Percentiles rank a stretch among this genome's conserved stretches.
Evolutionary conservation across 108 stramenopile genomes (phyloP).

Genomic region (Epithemia pelagica): DNA sequence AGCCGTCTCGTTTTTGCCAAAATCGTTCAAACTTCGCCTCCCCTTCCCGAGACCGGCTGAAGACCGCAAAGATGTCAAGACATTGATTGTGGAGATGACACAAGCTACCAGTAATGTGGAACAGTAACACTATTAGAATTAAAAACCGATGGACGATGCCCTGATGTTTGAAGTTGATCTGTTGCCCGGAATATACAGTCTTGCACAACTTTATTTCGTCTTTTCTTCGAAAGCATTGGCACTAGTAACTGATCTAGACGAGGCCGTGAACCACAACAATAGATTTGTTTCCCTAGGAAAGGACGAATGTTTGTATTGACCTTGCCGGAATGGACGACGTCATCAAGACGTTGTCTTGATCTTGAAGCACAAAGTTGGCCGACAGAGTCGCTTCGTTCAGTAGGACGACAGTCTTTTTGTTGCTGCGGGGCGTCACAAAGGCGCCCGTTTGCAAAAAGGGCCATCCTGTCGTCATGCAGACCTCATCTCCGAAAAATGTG

Average conservation of each 20-base stretch:
- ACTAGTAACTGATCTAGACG: no score
- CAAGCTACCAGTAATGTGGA: conserved; percentile 12
- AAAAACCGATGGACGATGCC: no score
- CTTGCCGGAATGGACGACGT: conserved; percentile 71
- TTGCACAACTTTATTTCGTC: no score
- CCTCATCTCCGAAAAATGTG: conserved; percentile 28
- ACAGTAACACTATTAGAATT: no score
- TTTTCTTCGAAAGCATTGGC: no score
- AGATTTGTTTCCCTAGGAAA: no score
- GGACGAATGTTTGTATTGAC: conserved; percentile 67
- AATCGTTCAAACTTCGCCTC: conserved; percentile 75
- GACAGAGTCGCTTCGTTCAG: conserved; percentile 65
- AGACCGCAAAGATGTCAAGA: conserved; percentile 73
- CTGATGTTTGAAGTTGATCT: no score
- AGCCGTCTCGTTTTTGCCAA: conserved; percentile 43
- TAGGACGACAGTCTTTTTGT: conserved; percentile 48
- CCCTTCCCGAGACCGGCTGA: conserved; percentile 62
- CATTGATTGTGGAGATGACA: conserved; percentile 82
- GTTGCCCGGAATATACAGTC: no score
- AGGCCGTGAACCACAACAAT: no score
- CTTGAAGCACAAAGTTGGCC: conserved; percentile 72
- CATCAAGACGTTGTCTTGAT: conserved; percentile 38
- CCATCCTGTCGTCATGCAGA: conserved; percentile 88
- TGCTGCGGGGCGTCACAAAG: conserved; percentile 54
- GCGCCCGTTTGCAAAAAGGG: conserved; percentile 82